Evolutionary conservation across 1,284 basidiomycete genomes (phyloP), one percentile per base, ranked within the genome.

Genomic region (Microbotryum intermedium): DNA sequence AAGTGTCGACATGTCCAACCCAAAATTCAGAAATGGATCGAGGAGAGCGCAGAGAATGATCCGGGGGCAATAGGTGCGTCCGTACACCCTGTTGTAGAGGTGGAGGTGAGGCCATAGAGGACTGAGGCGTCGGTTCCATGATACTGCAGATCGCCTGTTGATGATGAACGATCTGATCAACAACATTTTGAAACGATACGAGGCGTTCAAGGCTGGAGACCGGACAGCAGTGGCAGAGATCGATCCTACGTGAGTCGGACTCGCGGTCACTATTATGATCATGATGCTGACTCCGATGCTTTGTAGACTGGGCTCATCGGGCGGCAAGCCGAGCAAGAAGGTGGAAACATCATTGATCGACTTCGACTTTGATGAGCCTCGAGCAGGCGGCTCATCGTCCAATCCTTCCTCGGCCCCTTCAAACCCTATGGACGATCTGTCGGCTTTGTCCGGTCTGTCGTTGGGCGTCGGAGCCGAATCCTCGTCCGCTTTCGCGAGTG

Each of bases 91-190:
- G 25, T 7, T 1, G 11, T 20, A 30, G 34, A 43, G 0, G 16
- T 7, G 30, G 16, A 21, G 16, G 2, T 45, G 34, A 5, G 34
- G 11, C 6, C 18, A 3, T 45, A 23, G n/a, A 42, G 43, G 28
- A 61, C 34, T 18, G 48, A 28, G 25, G 26, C 18, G 49, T 6
- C 21, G 7, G 6, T 47, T 51, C 23, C 18, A 13, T 3, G n/a
- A n/a, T 11, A 7, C 8, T 3, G 9, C 70, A 90, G 93, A 94
- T 68, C 89, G 90, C 2, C 86, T 97, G 75, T 79, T 98, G 29
- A 83, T 97, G 74, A 92, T 94, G 65, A 98, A 99, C 75, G 95
- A 99, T 76, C 85, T 95, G 70, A 94, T 98, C 76, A 97, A 98
- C 77, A 88, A 84, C 43, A 89, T 94, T 20, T 76, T 95, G 21